phyloP scores from a whole-genome alignment of 352 stramenopile genomes.

The Blastocystis sp. region DNA sequence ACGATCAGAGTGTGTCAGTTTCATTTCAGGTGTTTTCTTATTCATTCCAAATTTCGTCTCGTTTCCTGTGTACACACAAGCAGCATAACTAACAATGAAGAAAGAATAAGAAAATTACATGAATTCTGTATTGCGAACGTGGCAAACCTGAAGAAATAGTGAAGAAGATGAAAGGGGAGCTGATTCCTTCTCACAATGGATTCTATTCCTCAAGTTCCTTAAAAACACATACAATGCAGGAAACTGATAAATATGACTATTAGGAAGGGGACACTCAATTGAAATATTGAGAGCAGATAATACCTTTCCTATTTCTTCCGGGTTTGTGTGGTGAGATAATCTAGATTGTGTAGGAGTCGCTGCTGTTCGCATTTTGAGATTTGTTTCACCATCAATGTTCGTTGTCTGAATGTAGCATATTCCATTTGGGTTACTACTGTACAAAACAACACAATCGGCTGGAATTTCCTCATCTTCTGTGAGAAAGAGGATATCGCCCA shows the following conservation, averaged over 20 bases:
- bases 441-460: slow-evolving; percentile 69
- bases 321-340: slow-evolving; percentile 73
- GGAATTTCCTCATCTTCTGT: slow-evolving; percentile 70
- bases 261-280: slow-evolving; percentile 72
- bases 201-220: background rate
- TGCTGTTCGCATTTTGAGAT: slow-evolving; percentile 82
- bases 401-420: slow-evolving; percentile 79
- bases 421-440: slow-evolving; percentile 68
- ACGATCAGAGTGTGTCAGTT: slow-evolving; percentile 77
- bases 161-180: slow-evolving; percentile 49
- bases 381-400: slow-evolving; percentile 85
- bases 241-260: slow-evolving; percentile 84
- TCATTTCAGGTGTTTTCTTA: slow-evolving; percentile 76
- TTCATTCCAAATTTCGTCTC: slow-evolving; percentile 87
- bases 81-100: slow-evolving; percentile 69
- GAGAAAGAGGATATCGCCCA: slow-evolving; percentile 64
- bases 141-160: slow-evolving; percentile 82
- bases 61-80: slow-evolving; percentile 82
- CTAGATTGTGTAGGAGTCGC: slow-evolving; percentile 77
- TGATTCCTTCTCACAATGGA: background rate
- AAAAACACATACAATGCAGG: slow-evolving; percentile 72
- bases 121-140: slow-evolving; percentile 83
- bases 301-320: slow-evolving; percentile 75
- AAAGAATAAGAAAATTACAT: slow-evolving; percentile 72
- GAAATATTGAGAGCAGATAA: slow-evolving; percentile 75